phyloP scores from a whole-genome alignment of 2,329 filamentous ascomycete species.

The Didymosphaeria variabile region DNA sequence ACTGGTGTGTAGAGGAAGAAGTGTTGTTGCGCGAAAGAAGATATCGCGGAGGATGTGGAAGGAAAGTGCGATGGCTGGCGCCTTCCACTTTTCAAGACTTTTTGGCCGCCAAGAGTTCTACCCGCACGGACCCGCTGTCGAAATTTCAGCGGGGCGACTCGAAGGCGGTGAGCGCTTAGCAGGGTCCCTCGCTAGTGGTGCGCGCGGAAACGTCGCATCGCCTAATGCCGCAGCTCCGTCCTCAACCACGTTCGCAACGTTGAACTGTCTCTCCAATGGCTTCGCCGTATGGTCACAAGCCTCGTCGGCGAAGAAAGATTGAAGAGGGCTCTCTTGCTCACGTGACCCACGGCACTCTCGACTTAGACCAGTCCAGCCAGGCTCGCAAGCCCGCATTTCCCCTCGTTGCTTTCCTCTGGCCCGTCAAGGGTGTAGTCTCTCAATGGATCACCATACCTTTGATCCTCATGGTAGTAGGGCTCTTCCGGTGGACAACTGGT shows the following conservation, averaged over 20 bases:
- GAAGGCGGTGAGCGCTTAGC: slow-evolving; percentile 9
- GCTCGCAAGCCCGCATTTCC: slow-evolving; percentile 77
- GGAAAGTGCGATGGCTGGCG: slow-evolving; percentile 17
- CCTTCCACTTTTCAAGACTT: slow-evolving; percentile 8
- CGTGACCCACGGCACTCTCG: slow-evolving; percentile 55
- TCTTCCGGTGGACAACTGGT: slow-evolving; percentile 92
- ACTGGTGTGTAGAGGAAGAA: slow-evolving; percentile 31
- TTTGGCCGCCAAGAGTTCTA: too few relatives aligned
- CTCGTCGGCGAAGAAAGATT: slow-evolving; percentile 55
- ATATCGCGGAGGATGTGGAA: slow-evolving; percentile 24
- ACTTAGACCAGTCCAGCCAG: slow-evolving; percentile 55
- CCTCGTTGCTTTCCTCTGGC: slow-evolving; percentile 93
- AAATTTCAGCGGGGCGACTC: slow-evolving; percentile 1
- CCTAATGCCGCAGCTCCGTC: not conserved
- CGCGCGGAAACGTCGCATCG: slow-evolving; percentile 16
- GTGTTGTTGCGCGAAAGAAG: slow-evolving; percentile 28
- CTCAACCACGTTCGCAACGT: not conserved
- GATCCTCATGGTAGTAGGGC: slow-evolving; percentile 86
- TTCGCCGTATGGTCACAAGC: slow-evolving; percentile 49
- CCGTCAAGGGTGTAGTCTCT: slow-evolving; percentile 80
- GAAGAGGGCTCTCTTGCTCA: slow-evolving; percentile 51
- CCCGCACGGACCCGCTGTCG: too few relatives aligned
- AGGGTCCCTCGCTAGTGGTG: not conserved
- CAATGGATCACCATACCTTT: slow-evolving; percentile 93
- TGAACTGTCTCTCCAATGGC: slow-evolving; percentile 33